A percentile compares a stretch with the other conserved stretches of the same genome.
Evolutionary conservation across 257 asterid genomes (phyloP).

Genomic region (Cruciata laevipes): DNA sequence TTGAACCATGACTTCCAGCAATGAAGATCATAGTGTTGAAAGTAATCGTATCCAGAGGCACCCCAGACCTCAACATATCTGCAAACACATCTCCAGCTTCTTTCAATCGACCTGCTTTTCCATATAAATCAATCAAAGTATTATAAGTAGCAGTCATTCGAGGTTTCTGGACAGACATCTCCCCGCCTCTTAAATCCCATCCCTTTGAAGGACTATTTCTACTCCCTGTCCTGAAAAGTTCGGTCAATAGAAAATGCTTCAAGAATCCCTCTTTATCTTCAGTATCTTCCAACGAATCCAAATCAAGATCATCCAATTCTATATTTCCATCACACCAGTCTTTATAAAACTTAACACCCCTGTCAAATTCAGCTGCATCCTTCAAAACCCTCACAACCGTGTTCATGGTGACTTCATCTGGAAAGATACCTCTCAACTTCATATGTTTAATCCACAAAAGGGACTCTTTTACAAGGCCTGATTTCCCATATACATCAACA

Average conservation of each 20-base stretch:
- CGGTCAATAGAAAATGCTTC: conserved; percentile 68
- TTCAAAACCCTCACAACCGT: conserved; percentile 78
- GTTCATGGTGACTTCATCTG: conserved; percentile 91
- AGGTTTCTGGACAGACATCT: conserved; percentile 39
- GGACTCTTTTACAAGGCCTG: conserved; percentile 81
- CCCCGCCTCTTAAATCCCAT: conserved; percentile 23
- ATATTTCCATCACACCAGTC: conserved; percentile 75
- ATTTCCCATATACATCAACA: conserved; percentile 89
- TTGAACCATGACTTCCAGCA: conserved; percentile 68
- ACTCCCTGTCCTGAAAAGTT: conserved; percentile 77
- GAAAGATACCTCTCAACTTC: conserved; percentile 73
- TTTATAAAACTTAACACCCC: conserved; percentile 62
- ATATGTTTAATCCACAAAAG: conserved; percentile 89
- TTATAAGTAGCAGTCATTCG: conserved; percentile 70
- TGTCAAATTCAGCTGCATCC: conserved; percentile 67
- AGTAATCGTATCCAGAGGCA: conserved; percentile 60
- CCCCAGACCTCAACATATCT: conserved; percentile 77
- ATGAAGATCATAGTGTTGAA: conserved; percentile 83
- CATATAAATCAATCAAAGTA: conserved; percentile 84
- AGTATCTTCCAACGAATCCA: conserved; percentile 46
- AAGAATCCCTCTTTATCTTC: conserved; percentile 21
- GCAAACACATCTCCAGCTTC: conserved; percentile 77
- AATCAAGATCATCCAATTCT: conserved; percentile 61
- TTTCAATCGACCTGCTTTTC: conserved; percentile 75
- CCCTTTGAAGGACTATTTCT: conserved; percentile 30